Conservation (phyloP, 148 eudicot species). For the Dianthus caryophyllus region DNA sequence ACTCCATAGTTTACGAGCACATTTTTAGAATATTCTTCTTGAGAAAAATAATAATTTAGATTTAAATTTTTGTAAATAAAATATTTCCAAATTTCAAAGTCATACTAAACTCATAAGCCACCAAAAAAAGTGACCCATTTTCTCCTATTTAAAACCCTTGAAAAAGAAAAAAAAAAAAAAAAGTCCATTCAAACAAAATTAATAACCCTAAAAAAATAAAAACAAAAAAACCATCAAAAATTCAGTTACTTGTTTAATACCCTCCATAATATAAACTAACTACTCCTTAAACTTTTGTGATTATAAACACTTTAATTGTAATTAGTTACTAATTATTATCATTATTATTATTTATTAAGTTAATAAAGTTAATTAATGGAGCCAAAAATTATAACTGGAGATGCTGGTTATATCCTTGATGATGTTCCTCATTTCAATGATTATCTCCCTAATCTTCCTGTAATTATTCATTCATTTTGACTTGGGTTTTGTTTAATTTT, state of each 20-base stretch:
- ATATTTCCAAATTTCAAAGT: no score
- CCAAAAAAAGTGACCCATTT: background rate
- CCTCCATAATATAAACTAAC: background rate
- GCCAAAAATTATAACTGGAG: conserved; percentile 52
- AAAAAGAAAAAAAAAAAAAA: conserved; percentile 4
- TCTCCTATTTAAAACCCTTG: background rate
- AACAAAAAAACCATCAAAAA: background rate
- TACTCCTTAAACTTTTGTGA: no score
- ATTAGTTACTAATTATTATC: no score
- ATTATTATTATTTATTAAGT: no score
- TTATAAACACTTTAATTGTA: no score
- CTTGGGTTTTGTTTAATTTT: background rate
- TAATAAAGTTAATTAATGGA: conserved; percentile 21
- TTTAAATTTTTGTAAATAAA: no score
- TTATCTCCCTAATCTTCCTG: conserved; percentile 56
- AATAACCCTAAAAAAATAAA: background rate
- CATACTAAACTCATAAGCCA: no score
- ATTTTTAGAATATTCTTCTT: background rate
- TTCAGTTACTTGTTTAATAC: background rate
- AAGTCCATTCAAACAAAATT: background rate
- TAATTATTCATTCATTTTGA: no score
- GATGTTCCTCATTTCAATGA: conserved; percentile 89
- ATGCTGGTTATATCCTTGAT: conserved; percentile 64
- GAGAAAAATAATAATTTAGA: background rate
- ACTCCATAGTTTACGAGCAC: no score